Percentiles rank a stretch among this genome's conserved stretches.
phyloP scores from a whole-genome alignment of 768 basidiomycete genomes.

The Crucibulum laeve region DNA sequence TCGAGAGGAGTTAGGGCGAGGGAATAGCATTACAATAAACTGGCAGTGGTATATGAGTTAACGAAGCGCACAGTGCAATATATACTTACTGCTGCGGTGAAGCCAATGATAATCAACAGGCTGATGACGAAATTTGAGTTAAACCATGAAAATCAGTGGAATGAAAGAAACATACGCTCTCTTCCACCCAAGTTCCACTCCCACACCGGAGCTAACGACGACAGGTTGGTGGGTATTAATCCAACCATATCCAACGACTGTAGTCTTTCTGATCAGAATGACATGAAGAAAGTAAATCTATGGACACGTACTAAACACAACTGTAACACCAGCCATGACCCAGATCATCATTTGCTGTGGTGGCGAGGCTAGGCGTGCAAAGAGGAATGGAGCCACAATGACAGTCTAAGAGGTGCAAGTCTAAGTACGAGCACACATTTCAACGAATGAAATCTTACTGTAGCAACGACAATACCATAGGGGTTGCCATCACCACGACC shows the following conservation, averaged over 20 bases:
- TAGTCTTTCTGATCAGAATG: neutral
- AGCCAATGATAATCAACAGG: constrained; percentile 39
- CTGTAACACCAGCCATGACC: constrained; percentile 33
- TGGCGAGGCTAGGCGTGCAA: constrained; percentile 28
- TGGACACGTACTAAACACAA: constrained; percentile 26
- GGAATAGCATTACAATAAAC: constrained; percentile 44
- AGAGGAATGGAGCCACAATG: constrained; percentile 28
- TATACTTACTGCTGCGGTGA: constrained; percentile 34
- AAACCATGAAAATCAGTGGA: neutral
- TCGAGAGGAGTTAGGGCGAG: constrained; percentile 36
- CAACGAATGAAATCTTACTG: constrained; percentile 18
- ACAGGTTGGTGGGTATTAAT: constrained; percentile 26
- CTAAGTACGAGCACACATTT: neutral
- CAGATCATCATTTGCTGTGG: constrained; percentile 30
- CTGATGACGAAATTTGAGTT: constrained; percentile 12
- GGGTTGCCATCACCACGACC: constrained; percentile 33
- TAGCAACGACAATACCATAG: constrained; percentile 36
- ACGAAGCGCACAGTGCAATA: neutral
- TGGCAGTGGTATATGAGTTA: constrained; percentile 4
- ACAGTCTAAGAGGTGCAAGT: constrained; percentile 18
- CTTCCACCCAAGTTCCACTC: constrained; percentile 35
- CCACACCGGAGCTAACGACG: constrained; percentile 27
- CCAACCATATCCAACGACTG: constrained; percentile 41
- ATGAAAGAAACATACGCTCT: constrained; percentile 27
- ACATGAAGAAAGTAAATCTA: neutral